Conservation (phyloP, 192 early-diverging fungal genomes). For the Mortierella claussenii region DNA sequence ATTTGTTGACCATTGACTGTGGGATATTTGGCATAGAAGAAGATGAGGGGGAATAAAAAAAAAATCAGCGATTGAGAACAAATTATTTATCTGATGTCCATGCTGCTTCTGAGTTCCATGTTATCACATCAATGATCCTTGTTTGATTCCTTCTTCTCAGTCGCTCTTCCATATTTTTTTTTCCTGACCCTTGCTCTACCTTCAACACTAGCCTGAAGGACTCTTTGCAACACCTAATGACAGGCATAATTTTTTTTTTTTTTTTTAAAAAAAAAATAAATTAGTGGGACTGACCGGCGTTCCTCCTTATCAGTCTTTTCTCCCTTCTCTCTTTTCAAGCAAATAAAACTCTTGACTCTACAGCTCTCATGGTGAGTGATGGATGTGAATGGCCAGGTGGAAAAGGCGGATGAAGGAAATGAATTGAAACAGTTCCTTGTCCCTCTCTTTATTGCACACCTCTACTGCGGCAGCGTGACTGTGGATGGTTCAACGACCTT, state of each 20-base stretch:
- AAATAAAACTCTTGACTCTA: too few species aligned
- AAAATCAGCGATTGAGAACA: too few species aligned
- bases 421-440: too few species aligned
- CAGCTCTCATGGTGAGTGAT: too few species aligned
- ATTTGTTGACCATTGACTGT: slow-evolving; percentile 80
- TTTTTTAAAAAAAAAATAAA: slow-evolving; percentile 1
- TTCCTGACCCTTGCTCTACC: slow-evolving; percentile 1
- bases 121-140: neutral
- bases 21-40: neutral
- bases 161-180: neutral
- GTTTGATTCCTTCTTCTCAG: neutral
- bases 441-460: too few species aligned
- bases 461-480: too few species aligned
- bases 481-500: too few species aligned
- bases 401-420: too few species aligned
- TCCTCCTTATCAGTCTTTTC: neutral
- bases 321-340: slow-evolving; percentile 45
- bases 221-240: slow-evolving; percentile 52
- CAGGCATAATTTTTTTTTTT: neutral
- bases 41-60: neutral
- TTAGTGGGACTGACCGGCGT: too few species aligned
- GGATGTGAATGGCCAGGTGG: too few species aligned
- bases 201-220: slow-evolving; percentile 55
- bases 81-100: too few species aligned
- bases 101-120: too few species aligned